Evolutionary conservation across 495 filamentous ascomycete species (phyloP), one percentile per base, ranked within the genome.

Genomic region (Hyaloscypha hepaticicola): DNA sequence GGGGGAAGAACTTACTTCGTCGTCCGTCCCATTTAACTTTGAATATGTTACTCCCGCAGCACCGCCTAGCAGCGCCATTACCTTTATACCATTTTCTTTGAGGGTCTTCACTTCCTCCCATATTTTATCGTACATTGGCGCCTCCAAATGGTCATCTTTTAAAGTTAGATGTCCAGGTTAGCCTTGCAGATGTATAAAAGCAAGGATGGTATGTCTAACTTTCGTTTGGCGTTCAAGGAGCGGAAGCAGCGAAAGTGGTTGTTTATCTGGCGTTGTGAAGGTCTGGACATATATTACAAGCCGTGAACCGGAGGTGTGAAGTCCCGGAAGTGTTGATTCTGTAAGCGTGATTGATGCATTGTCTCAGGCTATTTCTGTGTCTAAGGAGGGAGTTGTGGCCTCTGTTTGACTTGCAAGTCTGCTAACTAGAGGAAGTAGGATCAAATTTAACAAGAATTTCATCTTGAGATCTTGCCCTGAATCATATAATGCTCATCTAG

Each of bases 61-160:
- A 12, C 79, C 78, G 19, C 79, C 79, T 27, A 81, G 67, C 77
- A 80, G 76, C 5, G 69, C 76, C 33, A 81, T 65, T 25, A 80
- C 77, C 48, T 78, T 78, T 9, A 80, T 67, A 0, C 77, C 77
- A 51, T 70, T 62, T 16, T 72, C 70, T 57, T 79, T 76, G 14
- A 80, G 69, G 69, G 74, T 74, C 60, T 65, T 61, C 34, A 77
- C 72, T 60, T 81, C 79, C 22, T 61, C 52, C 77, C 77, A 81
- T 7, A 79, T 69, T 14, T 58, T 63, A 41, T 70, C 60, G 55
- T 69, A 78, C 26, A 68, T 67, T 8, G 66, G 34, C n/a, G 71
- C 66, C 24, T 73, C 67, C 4, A 72, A 72, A 1, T 57, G 66
- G 62, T 79, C 67, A 63, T 80, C 77, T 68, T 81, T 81, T 34